A percentile compares a stretch with the other conserved stretches of the same genome.
Conservation (phyloP, 805 yeast genomes). For the Pichia thaimueangensis region DNA sequence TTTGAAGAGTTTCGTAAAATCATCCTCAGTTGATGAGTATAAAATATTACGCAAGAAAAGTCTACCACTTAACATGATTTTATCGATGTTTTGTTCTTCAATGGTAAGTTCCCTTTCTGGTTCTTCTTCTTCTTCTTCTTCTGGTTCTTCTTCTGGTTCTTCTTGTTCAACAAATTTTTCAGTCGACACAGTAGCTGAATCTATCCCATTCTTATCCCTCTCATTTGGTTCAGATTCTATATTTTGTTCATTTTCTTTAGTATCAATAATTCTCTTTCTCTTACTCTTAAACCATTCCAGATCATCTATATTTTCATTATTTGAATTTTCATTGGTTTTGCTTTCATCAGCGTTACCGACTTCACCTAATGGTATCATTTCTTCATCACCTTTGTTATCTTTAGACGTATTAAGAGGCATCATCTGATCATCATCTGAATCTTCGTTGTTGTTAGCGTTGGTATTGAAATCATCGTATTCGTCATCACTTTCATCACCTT, state of each 20-base stretch:
- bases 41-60: constrained; percentile 81
- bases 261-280: constrained; percentile 63
- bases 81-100: constrained; percentile 43
- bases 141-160: neutral
- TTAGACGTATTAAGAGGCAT: constrained; percentile 19
- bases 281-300: constrained; percentile 81
- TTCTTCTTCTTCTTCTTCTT: constrained; percentile 3
- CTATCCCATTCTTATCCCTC: constrained; percentile 1
- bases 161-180: constrained; percentile 8
- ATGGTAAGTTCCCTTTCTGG: constrained; percentile 23
- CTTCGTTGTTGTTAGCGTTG: constrained; percentile 25
- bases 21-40: constrained; percentile 74
- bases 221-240: neutral
- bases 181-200: constrained; percentile 13
- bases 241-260: constrained; percentile 22
- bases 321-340: constrained; percentile 14
- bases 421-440: constrained; percentile 43
- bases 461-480: constrained; percentile 42
- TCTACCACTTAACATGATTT: constrained; percentile 67
- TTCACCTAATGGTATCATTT: constrained; percentile 33
- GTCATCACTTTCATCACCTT: constrained; percentile 43
- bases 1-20: constrained; percentile 58
- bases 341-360: constrained; percentile 1
- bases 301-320: constrained; percentile 51
- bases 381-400: constrained; percentile 38